Evolutionary conservation across 2,329 filamentous ascomycete genomes (phyloP), one percentile per base, ranked within the genome.

Genomic region (Colletotrichum magnum): DNA sequence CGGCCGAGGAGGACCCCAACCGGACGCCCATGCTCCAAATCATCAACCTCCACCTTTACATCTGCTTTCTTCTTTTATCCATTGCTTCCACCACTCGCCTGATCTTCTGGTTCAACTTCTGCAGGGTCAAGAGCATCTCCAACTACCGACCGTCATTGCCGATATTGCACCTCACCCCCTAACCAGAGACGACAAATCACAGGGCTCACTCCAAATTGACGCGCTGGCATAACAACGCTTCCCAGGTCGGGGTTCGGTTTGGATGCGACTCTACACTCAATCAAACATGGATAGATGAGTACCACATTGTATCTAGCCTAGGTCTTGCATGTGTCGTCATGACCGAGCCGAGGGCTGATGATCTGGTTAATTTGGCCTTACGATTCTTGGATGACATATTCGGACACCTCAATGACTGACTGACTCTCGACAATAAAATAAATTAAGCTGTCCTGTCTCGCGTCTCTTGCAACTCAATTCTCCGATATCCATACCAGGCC

Each of bases 61-160:
- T 24, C 21, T 24, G 9, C 41, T 43, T 43, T n/a, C 45, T 18
- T 48, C 45, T 48, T 48, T 48, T 18, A 48, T 48, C 9, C 18
- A 16, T 10, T 36, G 18, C 9, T 18, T 10, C 45, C 6, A 21
- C 45, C n/a, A 18, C 21, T 48, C 18, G 32, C 32, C 32, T 7
- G 45, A 18, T n/a, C n/a, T n/a, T n/a, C n/a, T 18, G 7, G 6
- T n/a, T 24, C 15, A 48, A 7, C 45, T 21, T 18, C 18, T n/a
- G n/a, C 6, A 21, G 18, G 9, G 45, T n/a, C 15, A 47, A 50
- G 26, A n/a, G 13, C 24, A 39, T 12, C 24, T 21, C 15, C 43
- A 58, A 51, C 61, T 64, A 51, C 61, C 53, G 61, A 59, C 15
- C n/a, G 47, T 18, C n/a, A 24, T 43, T 65, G 61, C 65, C 65